Conservation (phyloP, 2,329 filamentous ascomycete genomes). For the Arthroderma sp. region DNA sequence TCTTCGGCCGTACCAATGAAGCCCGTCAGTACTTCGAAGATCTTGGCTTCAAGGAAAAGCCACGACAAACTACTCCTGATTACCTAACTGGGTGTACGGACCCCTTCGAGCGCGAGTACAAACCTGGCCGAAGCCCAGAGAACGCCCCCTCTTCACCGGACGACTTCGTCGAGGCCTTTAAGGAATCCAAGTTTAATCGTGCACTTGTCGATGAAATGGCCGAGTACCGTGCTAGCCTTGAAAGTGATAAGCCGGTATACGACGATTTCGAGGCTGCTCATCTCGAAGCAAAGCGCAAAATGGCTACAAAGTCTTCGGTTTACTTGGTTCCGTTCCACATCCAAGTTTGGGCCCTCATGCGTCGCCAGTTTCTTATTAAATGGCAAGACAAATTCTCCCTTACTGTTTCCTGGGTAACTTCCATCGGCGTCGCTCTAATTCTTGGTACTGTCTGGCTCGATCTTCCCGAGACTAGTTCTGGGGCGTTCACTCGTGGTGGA, state of each 20-base stretch:
- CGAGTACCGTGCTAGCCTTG: constrained; percentile 51
- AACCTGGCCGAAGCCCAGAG: constrained; percentile 39
- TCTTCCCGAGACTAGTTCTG: constrained; percentile 47
- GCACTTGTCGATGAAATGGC: constrained; percentile 36
- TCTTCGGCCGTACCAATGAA: constrained; percentile 55
- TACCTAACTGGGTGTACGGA: constrained; percentile 74
- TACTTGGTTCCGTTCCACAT: constrained; percentile 74
- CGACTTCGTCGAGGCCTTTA: constrained; percentile 50
- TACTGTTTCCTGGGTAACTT: constrained; percentile 51
- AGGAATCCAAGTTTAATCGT: constrained; percentile 37
- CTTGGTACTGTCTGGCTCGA: constrained; percentile 74
- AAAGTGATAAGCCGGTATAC: constrained; percentile 52
- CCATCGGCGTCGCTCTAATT: constrained; percentile 63
- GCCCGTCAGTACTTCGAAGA: constrained; percentile 63
- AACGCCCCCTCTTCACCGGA: constrained; percentile 53
- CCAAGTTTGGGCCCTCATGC: constrained; percentile 46
- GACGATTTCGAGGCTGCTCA: constrained; percentile 68
- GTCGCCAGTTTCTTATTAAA: constrained; percentile 66
- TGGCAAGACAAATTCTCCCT: constrained; percentile 64
- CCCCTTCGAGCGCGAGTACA: constrained; percentile 68
- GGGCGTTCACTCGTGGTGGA: constrained; percentile 67
- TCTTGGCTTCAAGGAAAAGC: constrained; percentile 60
- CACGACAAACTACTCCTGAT: constrained; percentile 67
- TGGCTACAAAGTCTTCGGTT: constrained; percentile 57
- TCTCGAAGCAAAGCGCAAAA: constrained; percentile 62